These are phyloP conservation scores for Fusarium metavorans DNA, from an alignment of 2,329 filamentous ascomycete species.

Conservation along the genomic window DNA sequence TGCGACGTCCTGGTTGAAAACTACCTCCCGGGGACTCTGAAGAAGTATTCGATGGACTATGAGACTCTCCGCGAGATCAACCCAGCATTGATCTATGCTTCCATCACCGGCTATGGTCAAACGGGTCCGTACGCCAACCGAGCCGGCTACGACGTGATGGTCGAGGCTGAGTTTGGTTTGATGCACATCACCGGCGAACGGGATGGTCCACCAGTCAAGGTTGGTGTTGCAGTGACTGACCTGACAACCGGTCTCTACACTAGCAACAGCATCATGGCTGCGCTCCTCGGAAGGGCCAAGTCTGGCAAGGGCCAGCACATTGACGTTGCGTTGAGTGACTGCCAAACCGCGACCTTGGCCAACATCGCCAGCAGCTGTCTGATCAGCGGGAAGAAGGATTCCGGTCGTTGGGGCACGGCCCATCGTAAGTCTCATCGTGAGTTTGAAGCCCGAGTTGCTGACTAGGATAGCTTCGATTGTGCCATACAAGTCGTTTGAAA, in stretches of 20 bases:
- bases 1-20: slow-evolving; percentile 97
- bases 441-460: not conserved
- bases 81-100: slow-evolving; percentile 89
- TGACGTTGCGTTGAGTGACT: slow-evolving; percentile 91
- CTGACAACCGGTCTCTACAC: slow-evolving; percentile 95
- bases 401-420: slow-evolving; percentile 94
- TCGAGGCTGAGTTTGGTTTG: slow-evolving; percentile 96
- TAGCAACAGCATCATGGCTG: slow-evolving; percentile 95
- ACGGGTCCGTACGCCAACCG: slow-evolving; percentile 89
- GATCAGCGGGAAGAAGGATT: slow-evolving; percentile 87
- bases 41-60: slow-evolving; percentile 94
- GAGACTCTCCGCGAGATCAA: slow-evolving; percentile 84
- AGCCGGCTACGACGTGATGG: slow-evolving; percentile 99
- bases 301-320: slow-evolving; percentile 91
- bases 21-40: slow-evolving; percentile 89
- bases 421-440: slow-evolving; percentile 73
- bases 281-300: slow-evolving; percentile 79
- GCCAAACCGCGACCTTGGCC: slow-evolving; percentile 92
- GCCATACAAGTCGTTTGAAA: slow-evolving; percentile 88
- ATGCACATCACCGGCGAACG: slow-evolving; percentile 97
- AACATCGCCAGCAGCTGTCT: slow-evolving; percentile 95
- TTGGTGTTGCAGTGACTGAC: slow-evolving; percentile 96
- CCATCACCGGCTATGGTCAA: slow-evolving; percentile 97
- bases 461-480: slow-evolving; percentile 84
- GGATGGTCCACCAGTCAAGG: slow-evolving; percentile 93